These are phyloP conservation scores for Vaccinium corymbosum DNA, from an alignment of 148 eudicot species.

Conservation along the genomic window DNA sequence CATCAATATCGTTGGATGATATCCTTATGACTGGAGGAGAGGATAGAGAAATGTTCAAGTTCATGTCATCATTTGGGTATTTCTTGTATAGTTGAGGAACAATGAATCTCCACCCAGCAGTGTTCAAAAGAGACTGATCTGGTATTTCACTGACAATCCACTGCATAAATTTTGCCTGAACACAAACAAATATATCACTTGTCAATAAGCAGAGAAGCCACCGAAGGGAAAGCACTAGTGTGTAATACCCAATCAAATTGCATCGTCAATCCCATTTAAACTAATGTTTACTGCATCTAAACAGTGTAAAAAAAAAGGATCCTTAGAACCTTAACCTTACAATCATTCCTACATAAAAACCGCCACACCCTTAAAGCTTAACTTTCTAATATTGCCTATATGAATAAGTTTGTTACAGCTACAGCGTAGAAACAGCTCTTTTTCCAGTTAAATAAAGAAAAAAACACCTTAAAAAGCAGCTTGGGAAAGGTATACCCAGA, in stretches of 20 bases:
- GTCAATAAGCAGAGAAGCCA: conserved; percentile 5
- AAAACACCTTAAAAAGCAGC: neutral
- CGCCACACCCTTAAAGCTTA: neutral
- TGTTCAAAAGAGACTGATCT: conserved; percentile 68
- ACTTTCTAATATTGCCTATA: neutral
- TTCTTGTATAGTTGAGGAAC: conserved; percentile 71
- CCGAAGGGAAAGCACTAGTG: neutral
- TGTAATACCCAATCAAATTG: neutral
- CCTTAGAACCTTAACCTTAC: neutral
- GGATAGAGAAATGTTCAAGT: conserved; percentile 58
- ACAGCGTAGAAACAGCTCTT: neutral
- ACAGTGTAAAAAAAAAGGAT: neutral
- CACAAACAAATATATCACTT: neutral
- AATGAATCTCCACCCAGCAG: conserved; percentile 81
- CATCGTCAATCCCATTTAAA: neutral
- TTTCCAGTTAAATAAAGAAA: neutral
- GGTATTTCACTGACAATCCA: conserved; percentile 71
- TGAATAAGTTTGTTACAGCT: neutral
- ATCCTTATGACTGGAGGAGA: conserved; percentile 49
- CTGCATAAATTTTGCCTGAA: conserved; percentile 63
- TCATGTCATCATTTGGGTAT: conserved; percentile 71
- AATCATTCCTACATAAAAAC: neutral
- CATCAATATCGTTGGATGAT: conserved; percentile 41
- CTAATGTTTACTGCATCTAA: neutral
- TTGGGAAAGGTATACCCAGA: neutral